These are phyloP conservation scores for Cicer bijugum DNA, from an alignment of 306 rosid genomes.

Conservation along the genomic window DNA sequence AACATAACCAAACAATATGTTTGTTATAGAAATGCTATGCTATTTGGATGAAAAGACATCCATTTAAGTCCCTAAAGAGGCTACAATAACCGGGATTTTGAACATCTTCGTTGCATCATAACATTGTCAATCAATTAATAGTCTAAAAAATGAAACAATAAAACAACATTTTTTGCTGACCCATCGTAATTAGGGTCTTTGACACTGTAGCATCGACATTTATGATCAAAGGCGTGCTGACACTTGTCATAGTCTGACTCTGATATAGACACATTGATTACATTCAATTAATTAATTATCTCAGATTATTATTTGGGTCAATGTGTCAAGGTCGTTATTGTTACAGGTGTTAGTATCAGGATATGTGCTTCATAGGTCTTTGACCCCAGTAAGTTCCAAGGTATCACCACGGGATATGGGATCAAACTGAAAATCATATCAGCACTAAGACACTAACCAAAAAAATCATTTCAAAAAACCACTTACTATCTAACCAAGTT, in stretches of 20 bases:
- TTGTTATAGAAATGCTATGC: background rate
- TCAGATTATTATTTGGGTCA: no score
- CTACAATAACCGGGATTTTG: background rate
- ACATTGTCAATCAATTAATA: conserved; percentile 22
- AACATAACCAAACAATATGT: conserved; percentile 22
- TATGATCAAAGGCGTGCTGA: no score
- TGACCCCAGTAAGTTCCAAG: no score
- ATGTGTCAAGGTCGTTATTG: no score
- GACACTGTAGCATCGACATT: no score
- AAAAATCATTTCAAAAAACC: background rate
- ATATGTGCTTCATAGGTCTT: no score
- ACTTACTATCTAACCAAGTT: background rate
- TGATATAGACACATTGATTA: no score
- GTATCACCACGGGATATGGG: no score
- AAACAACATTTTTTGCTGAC: background rate
- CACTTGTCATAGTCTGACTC: no score
- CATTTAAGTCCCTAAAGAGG: conserved; percentile 8
- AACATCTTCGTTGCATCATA: conserved; percentile 30
- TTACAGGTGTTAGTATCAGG: no score
- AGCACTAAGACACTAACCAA: background rate
- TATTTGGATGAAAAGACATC: background rate
- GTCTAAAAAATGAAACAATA: conserved; percentile 7
- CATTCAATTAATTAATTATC: no score
- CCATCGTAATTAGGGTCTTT: no score
- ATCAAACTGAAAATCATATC: conserved; percentile 13